phyloP scores from a whole-genome alignment of 1,284 basidiomycete species.

The Puccinia polysora region DNA sequence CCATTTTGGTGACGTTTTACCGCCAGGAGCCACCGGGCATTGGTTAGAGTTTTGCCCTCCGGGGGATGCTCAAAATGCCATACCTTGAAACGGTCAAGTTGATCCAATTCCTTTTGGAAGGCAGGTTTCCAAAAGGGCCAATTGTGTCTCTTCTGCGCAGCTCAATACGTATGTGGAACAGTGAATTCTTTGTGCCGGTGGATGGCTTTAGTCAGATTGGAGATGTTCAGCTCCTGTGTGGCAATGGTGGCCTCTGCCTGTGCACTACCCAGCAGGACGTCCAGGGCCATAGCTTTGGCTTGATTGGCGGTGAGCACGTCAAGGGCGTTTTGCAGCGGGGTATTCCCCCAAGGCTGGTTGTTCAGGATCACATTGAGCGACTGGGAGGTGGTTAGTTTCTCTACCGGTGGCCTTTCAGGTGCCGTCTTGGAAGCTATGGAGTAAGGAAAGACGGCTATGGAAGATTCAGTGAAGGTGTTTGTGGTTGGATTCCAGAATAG shows the following conservation, averaged over 20 bases:
- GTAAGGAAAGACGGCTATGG: background rate
- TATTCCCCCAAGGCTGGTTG: background rate
- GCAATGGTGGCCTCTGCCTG: too few relatives aligned
- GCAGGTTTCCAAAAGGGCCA: background rate
- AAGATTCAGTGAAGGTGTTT: slow-evolving; percentile 15
- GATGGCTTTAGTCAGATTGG: too few relatives aligned
- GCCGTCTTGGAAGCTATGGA: background rate
- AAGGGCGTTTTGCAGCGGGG: background rate
- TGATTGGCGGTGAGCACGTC: too few relatives aligned
- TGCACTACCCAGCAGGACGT: background rate
- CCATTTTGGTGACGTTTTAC: slow-evolving; percentile 25
- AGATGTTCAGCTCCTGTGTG: too few relatives aligned
- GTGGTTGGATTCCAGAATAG: slow-evolving; percentile 1
- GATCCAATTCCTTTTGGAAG: background rate
- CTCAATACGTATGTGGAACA: background rate
- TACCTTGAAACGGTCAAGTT: background rate
- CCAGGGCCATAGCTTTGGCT: too few relatives aligned
- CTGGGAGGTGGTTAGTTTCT: background rate
- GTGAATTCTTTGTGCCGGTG: background rate
- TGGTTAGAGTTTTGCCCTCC: background rate
- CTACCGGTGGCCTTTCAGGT: background rate
- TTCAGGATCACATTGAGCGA: background rate
- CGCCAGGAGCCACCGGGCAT: slow-evolving; percentile 39
- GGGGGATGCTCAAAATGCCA: slow-evolving; percentile 24
- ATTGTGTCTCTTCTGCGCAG: background rate